These are phyloP conservation scores for Cenchrus purpureus DNA, from an alignment of 176 grass and related monocot genomes.

Conservation along the genomic window DNA sequence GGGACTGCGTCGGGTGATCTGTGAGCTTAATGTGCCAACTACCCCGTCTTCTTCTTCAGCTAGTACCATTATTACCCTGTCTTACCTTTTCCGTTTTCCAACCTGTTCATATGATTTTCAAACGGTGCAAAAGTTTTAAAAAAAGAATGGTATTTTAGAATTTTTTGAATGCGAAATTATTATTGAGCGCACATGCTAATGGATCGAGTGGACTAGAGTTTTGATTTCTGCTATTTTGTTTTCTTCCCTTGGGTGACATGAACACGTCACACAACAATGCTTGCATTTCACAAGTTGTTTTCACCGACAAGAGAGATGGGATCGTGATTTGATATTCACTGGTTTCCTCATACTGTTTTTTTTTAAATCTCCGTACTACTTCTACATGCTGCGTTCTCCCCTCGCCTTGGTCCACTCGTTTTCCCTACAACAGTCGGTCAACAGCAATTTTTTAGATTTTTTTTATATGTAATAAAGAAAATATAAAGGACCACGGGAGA, in stretches of 20 bases:
- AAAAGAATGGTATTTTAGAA: not conserved
- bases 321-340: conserved; percentile 27
- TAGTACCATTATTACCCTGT: not conserved
- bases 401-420: not conserved
- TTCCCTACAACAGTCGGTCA: conserved; percentile 8
- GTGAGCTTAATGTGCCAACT: conserved; percentile 48
- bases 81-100: not conserved
- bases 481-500: not conserved
- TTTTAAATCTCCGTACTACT: not conserved
- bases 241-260: not conserved
- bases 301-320: conserved; percentile 36
- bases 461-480: not conserved
- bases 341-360: not conserved
- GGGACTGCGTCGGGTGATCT: conserved; percentile 39
- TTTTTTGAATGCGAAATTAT: not conserved
- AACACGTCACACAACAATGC: not conserved
- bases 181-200: not conserved
- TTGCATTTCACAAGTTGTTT: conserved; percentile 24
- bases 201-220: not conserved
- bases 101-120: conserved; percentile 14
- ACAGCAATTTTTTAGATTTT: not conserved
- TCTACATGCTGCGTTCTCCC: not conserved
- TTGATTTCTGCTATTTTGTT: not conserved
- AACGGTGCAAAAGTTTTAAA: not conserved
- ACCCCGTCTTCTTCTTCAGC: conserved; percentile 8